Evolutionary conservation across 139 green algal genomes (phyloP).

Genomic region (Choricystis sp.): DNA sequence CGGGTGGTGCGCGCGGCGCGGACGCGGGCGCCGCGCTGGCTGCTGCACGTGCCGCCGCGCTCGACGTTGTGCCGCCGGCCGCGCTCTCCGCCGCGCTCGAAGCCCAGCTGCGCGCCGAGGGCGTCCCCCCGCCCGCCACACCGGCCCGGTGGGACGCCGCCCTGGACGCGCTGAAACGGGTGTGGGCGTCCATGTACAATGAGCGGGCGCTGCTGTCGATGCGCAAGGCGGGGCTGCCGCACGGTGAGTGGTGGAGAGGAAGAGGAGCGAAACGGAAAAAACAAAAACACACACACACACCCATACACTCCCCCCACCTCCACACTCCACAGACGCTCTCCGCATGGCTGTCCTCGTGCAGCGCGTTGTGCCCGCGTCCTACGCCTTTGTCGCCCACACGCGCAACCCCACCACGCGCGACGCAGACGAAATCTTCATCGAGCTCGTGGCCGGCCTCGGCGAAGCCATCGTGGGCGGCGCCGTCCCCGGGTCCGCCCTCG

Average conservation of each 20-base stretch:
- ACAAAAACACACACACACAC: too few relatives aligned
- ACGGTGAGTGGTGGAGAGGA: too few relatives aligned
- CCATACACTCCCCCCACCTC: too few relatives aligned
- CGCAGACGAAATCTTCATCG: constrained; percentile 77
- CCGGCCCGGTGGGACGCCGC: constrained; percentile 48
- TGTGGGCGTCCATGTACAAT: constrained; percentile 99
- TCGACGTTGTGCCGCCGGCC: constrained; percentile 28
- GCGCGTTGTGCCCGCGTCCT: constrained; percentile 77
- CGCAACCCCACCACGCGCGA: constrained; percentile 70
- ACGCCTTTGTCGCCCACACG: constrained; percentile 99
- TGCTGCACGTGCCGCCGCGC: neutral
- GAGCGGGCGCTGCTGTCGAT: constrained; percentile 69
- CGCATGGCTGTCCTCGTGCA: constrained; percentile 97
- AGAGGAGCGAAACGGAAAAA: too few relatives aligned
- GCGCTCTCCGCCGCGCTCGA: constrained; percentile 41
- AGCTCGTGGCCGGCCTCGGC: constrained; percentile 87
- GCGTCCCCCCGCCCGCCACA: constrained; percentile 56
- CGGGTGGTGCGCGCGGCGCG: constrained; percentile 11
- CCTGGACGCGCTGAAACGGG: constrained; percentile 31
- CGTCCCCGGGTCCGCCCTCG: constrained; percentile 73
- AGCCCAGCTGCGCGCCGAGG: constrained; percentile 37
- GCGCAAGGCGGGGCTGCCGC: constrained; percentile 32
- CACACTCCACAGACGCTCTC: too few relatives aligned
- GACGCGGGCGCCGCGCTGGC: neutral
- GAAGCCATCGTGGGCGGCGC: constrained; percentile 89